These are phyloP conservation scores for Lipomyces sp. DNA, from an alignment of 805 yeast species.

Conservation along the genomic window DNA sequence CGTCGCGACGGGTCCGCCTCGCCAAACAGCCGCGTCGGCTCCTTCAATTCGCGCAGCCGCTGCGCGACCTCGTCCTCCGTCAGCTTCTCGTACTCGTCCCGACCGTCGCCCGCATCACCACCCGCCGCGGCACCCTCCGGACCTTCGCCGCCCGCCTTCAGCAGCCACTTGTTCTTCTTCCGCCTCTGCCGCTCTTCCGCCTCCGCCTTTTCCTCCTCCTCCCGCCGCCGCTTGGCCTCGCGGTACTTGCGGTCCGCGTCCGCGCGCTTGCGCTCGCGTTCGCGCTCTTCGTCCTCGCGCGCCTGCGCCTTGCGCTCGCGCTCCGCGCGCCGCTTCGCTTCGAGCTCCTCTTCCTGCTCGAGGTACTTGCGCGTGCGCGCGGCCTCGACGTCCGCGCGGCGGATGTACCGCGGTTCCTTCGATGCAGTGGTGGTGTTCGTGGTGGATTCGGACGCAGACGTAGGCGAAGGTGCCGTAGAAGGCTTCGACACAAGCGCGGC, in stretches of 20 bases:
- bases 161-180: conserved; percentile 18
- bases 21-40: conserved; percentile 31
- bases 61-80: conserved; percentile 35
- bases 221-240: conserved; percentile 26
- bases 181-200: conserved; percentile 30
- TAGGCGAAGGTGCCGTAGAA: conserved; percentile 2
- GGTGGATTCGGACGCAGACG: conserved; percentile 16
- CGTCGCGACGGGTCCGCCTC: conserved; percentile 30
- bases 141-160: conserved; percentile 25
- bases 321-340: conserved; percentile 18
- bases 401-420: conserved; percentile 16
- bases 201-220: conserved; percentile 29
- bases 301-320: conserved; percentile 38
- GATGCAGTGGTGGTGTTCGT: conserved; percentile 8
- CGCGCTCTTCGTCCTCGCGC: conserved; percentile 27
- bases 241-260: conserved; percentile 30
- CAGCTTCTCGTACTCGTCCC: conserved; percentile 5
- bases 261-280: conserved; percentile 26
- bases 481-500: conserved; percentile 19
- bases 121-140: conserved; percentile 28
- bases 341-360: conserved; percentile 29
- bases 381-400: conserved; percentile 28
- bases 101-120: conserved; percentile 29
- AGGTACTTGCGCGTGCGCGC: conserved; percentile 22
- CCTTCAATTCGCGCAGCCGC: conserved; percentile 32